Conservation (phyloP, 371 early-diverging fungal species). For the Mortierella sp. region DNA sequence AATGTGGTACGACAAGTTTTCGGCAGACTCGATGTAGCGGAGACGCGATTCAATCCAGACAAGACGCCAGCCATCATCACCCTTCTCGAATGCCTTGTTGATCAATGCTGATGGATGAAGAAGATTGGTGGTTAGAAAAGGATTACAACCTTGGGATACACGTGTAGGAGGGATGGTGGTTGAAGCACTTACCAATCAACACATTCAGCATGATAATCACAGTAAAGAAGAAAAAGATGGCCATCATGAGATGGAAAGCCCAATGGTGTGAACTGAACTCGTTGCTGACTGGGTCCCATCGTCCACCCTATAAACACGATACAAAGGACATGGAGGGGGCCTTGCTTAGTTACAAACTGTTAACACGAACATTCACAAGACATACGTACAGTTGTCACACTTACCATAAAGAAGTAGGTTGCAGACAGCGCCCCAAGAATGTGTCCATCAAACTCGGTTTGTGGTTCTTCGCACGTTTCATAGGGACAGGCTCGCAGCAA, state of each 20-base stretch:
- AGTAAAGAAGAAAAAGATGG: constrained; percentile 35
- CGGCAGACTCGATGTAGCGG: constrained; percentile 20
- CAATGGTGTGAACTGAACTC: constrained; percentile 1
- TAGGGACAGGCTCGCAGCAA: constrained; percentile 6
- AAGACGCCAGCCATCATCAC: constrained; percentile 19
- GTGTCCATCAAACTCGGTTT: constrained; percentile 7
- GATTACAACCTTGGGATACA: no score
- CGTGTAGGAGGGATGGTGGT: neutral
- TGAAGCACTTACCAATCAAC: constrained; percentile 25
- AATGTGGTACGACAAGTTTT: constrained; percentile 23
- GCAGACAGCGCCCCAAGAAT: constrained; percentile 22
- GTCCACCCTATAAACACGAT: constrained; percentile 20
- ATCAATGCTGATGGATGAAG: constrained; percentile 13
- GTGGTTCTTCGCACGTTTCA: neutral
- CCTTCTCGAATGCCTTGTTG: constrained; percentile 13
- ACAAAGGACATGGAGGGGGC: no score
- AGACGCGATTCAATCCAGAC: constrained; percentile 28
- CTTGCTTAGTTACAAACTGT: no score
- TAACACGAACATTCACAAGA: no score
- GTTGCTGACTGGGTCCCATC: constrained; percentile 21
- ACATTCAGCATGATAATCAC: constrained; percentile 36
- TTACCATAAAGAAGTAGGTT: constrained; percentile 39
- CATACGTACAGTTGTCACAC: neutral
- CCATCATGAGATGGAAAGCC: constrained; percentile 31
- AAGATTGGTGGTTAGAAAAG: neutral